Conservation (phyloP, 257 asterid genomes). For the Scutellaria galericulata region DNA sequence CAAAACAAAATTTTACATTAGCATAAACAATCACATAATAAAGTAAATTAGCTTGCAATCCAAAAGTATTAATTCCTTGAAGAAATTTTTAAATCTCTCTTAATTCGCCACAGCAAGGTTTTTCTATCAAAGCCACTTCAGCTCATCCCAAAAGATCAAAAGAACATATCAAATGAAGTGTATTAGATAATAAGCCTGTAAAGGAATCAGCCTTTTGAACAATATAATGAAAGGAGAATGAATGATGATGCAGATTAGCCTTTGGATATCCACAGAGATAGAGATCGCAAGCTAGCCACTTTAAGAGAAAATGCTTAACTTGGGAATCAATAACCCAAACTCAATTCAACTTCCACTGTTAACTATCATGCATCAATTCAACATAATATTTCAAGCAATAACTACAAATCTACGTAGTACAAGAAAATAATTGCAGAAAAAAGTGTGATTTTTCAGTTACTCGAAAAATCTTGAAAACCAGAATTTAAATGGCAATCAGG, state of each 20-base stretch:
- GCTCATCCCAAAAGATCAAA: neutral
- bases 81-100: neutral
- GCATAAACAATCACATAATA: neutral
- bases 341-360: neutral
- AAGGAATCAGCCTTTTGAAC: no score
- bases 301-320: neutral
- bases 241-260: neutral
- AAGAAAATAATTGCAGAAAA: neutral
- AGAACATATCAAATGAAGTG: neutral
- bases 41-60: neutral
- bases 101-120: neutral
- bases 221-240: neutral
- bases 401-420: neutral
- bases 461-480: constrained; percentile 11
- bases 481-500: neutral
- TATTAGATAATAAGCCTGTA: neutral
- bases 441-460: constrained; percentile 4
- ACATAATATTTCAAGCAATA: neutral
- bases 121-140: constrained; percentile 1
- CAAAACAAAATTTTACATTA: constrained; percentile 19
- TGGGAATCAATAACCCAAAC: neutral
- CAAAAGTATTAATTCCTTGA: neutral
- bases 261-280: neutral
- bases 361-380: neutral
- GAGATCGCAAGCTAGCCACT: neutral